Evolutionary conservation across 2,329 filamentous ascomycete species (phyloP).

Genomic region (Colletotrichum sp.): DNA sequence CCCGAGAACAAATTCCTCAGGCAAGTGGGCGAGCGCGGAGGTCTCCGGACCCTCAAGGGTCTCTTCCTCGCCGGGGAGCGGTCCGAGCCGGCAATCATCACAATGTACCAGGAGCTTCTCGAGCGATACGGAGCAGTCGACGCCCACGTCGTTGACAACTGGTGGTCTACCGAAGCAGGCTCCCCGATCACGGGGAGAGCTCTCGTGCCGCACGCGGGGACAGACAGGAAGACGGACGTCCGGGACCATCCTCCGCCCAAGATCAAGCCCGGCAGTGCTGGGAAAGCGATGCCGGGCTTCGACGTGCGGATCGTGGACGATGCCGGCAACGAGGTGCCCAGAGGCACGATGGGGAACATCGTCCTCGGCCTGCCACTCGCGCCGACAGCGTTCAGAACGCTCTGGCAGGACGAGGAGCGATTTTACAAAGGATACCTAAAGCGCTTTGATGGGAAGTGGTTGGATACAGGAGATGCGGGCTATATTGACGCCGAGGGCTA

Average conservation of each 20-base stretch:
- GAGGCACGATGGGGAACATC: slow-evolving; percentile 87
- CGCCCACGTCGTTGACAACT: slow-evolving; percentile 63
- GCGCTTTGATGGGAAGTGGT: slow-evolving; percentile 80
- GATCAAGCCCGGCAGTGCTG: slow-evolving; percentile 85
- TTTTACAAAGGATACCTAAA: slow-evolving; percentile 88
- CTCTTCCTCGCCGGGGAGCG: slow-evolving; percentile 90
- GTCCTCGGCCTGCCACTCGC: slow-evolving; percentile 83
- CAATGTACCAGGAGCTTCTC: slow-evolving; percentile 79
- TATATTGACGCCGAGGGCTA: slow-evolving; percentile 79
- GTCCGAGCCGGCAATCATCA: slow-evolving; percentile 85
- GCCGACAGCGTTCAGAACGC: slow-evolving; percentile 82
- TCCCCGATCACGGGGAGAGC: slow-evolving; percentile 64
- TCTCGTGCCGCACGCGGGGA: slow-evolving; percentile 62
- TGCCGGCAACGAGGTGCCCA: slow-evolving; percentile 71
- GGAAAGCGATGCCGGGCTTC: slow-evolving; percentile 91
- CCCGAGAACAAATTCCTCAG: slow-evolving; percentile 72
- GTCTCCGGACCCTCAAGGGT: slow-evolving; percentile 73
- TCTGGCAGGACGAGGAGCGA: slow-evolving; percentile 85
- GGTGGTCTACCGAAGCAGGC: slow-evolving; percentile 66
- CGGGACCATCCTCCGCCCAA: slow-evolving; percentile 48
- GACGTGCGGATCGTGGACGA: slow-evolving; percentile 88
- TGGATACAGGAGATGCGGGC: slow-evolving; percentile 91
- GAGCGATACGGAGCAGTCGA: slow-evolving; percentile 68
- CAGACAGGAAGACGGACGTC: slow-evolving; percentile 50
- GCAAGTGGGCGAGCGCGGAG: slow-evolving; percentile 68